Base-by-base conservation (phyloP, 2,329 filamentous ascomycete genomes). In the Cytospora piceicola region DNA sequence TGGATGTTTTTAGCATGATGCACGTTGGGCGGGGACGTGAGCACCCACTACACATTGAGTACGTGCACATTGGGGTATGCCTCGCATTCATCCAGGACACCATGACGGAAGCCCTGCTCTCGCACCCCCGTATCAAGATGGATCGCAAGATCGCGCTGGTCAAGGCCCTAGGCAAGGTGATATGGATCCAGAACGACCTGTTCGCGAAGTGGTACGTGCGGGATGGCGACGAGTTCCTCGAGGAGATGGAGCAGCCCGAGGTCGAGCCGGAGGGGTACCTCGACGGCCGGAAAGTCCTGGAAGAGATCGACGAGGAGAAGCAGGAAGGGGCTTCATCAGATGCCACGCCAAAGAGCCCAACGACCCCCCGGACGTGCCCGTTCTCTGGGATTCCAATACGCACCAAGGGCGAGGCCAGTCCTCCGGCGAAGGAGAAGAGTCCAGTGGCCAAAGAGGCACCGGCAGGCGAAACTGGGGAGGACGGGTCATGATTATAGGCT, bases 171-270 rank as follows among this genome's bases (percentile, higher is more conserved):
- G 87, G 87, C 68, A 94, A 95, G 76, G 88, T 94, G 30, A 89
- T 94, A 69, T 94, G 91, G 91, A 93, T 94, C 70, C 92, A 94
- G 77, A 94, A 94, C 74, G 91, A 94, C 75, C 82, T 94, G 34
- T 91, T 94, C 75, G 90, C 91, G n/a, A 91, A 90, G 75, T 94
- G 90, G 89, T 91, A 93, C 72, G 85, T 91, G 42, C 82, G 84
- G 39, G 88, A 91, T 69, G 88, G 88, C 58, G 84, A 88, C 42
- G 90, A 92, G 75, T 86, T 80, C 69, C 75, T 76, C 32, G 72
- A 77, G 1, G 77, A 77, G 20, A 78, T 80, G 15, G 80, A 81
- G 63, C 80, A 81, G 56, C 78, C 82, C 17, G 77, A 82, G 30
- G 75, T 86, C 54, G 87, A 90, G 73, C 78, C 80, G 61, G 89